Evolutionary conservation across 371 early-diverging fungal genomes (phyloP), one percentile per base, ranked within the genome.

Genomic region (Saksenaea vasiformis): DNA sequence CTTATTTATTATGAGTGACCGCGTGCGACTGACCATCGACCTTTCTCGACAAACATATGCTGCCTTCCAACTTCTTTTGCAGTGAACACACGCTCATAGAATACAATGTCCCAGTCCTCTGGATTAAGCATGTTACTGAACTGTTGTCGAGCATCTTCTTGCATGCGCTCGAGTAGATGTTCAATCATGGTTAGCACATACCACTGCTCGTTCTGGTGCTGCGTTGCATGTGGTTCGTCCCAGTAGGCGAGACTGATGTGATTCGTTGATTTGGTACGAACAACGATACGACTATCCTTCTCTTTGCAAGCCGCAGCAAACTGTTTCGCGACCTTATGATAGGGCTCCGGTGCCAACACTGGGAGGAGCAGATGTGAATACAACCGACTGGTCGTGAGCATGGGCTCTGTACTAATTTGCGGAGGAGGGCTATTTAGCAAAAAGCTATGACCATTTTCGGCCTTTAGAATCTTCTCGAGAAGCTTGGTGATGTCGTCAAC

Each of bases 191-290:
- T 39, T 4, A 43, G 37, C 0, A 44, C 39, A 41, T 66, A 15
- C 66, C 67, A 66, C 0, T 44, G 54, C 11, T 39, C 27, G 5
- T 10, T 35, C 35, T 73, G 47, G 2, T 64, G 60, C 0, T 37
- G n/a, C 22, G 67, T 62, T 3, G 70, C 78, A 26, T 65, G n/a
- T 24, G 72, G 70, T 36, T 79, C 79, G 60, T 79, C 74, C 73
- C 74, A 76, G 43, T 79, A 79, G 1, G 76, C 79, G 5, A 79
- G 53, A 26, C 76, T 79, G 36, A 79, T 72, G 36, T 79, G 79
- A 34, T 79, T 68, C 15, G 74, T 68, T 27, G 54, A 54, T 37
- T 79, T 79, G 2, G 70, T 34, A 3, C 78, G 64, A 17, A 78
- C 27, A 7, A 17, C 38, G n/a, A 58, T 54, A 36, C 54, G 26